Evolutionary conservation across 108 stramenopile species (phyloP), one percentile per base, ranked within the genome.

Genomic region (Pseudonitzschia multiseries): DNA sequence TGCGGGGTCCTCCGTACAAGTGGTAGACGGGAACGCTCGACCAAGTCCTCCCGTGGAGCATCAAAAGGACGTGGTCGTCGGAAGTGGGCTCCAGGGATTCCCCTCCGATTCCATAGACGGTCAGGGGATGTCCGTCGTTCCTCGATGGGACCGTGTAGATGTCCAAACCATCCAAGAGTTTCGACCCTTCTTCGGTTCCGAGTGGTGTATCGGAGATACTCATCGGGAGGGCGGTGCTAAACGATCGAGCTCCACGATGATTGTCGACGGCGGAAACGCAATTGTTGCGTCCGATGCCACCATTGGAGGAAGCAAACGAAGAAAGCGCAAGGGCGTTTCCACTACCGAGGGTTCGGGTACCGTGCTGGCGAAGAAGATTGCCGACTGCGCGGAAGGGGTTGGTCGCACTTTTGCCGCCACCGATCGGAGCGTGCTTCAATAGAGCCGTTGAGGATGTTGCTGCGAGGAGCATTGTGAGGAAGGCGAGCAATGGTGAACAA

Each of bases 41-140:
- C 94, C 94, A 95, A 2, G 94, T 95, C 22, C 94, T 77, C 20
- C 94, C 94, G 71, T 95, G 94, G 22, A 95, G 68, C 65, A 95
- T 52, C 42, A 95, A 66, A 9, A 95, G 75, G 65, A 81, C 53
- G 18, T 78, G 72, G 26, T 68, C 64, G 43, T 59, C 48, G 59
- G 29, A 43, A 40, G 53, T 71, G 63, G 82, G 81, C 12, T 71
- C 54, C 22, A 43, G 27, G 32, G 73, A 78, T 4, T 88, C 71
- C n/a, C 44, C 44, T 28, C 66, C 66, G 71, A 93, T 84, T 14
- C 88, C 86, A 57, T 90, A 93, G 4, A 93, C 87, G 57, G 93
- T 64, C 14, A 93, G 63, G 0, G 90, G 90, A 79, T 93, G 93
- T 0, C 76, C 76, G 65, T 93, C 93, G 31, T 73, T 80, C 40